Evolutionary conservation across 176 grass and related monocot genomes (phyloP).

Genomic region (Cenchrus fungigraminus): DNA sequence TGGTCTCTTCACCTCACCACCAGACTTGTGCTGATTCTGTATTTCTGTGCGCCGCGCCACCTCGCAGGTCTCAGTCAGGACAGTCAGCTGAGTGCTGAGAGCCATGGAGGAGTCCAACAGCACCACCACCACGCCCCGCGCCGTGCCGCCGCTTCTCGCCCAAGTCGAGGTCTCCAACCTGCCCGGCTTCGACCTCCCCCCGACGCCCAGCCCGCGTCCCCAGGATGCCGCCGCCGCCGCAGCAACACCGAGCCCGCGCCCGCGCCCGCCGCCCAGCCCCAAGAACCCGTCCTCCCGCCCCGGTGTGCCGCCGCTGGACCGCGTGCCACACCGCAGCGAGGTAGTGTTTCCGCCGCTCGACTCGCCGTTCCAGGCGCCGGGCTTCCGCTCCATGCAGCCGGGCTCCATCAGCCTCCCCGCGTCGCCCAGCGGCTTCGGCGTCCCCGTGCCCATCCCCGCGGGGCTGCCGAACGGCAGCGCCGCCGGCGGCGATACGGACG

Average conservation of each 20-base stretch:
- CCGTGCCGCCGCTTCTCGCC: constrained; percentile 48
- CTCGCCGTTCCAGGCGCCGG: constrained; percentile 44
- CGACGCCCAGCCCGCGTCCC: background rate
- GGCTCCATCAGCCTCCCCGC: constrained; percentile 80
- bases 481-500: background rate
- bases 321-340: constrained; percentile 32
- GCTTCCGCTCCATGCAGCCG: constrained; percentile 41
- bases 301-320: constrained; percentile 30
- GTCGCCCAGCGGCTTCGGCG: constrained; percentile 54
- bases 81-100: background rate
- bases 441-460: background rate
- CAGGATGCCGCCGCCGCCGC: background rate
- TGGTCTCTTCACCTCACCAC: background rate
- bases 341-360: constrained; percentile 38
- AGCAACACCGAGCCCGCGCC: background rate
- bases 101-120: constrained; percentile 34
- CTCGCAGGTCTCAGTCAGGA: background rate
- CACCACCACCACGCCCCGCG: constrained; percentile 6
- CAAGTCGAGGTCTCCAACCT: constrained; percentile 47
- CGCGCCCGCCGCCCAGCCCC: background rate
- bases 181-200: constrained; percentile 35
- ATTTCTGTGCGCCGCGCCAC: background rate
- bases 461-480: background rate
- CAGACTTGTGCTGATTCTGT: background rate
- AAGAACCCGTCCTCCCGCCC: background rate